Evolutionary conservation across 2,329 filamentous ascomycete genomes (phyloP), one percentile per base, ranked within the genome.

Genomic region (Colletotrichum trifolii): DNA sequence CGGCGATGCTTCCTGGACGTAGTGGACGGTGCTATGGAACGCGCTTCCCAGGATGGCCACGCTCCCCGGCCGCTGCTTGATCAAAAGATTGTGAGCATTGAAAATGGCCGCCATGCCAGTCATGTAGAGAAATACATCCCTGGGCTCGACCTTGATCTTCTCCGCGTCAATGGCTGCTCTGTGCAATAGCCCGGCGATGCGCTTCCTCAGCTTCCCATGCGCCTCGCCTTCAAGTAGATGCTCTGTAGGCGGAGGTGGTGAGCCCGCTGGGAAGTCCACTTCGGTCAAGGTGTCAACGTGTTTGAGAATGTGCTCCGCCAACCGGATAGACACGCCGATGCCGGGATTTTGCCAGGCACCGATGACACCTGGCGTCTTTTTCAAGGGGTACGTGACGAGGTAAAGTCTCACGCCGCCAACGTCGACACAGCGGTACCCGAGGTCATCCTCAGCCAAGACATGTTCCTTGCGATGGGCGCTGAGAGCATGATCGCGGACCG

Each of bases 31-130:
- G 63, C 77, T 81, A 67, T 84, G 79, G 69, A 87, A 88, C 3
- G 82, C 73, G n/a, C 83, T 73, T 8, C 85, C 85, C 34, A 87
- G 76, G 11, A 83, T 73, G 7, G 82, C 77, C 6, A 78, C 75
- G 39, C 74, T 76, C 3, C 75, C 71, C 0, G 75, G 72, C 2
- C 77, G 74, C 36, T 76, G 69, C 34, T 72, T 69, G 2, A 75
- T 64, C 9, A 86, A 69, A 2, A 76, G 73, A 45, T 75, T 74
- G 40, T 81, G 81, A 2, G 78, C 66, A 33, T 78, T 73, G 59
- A 80, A 83, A 10, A 88, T 80, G 34, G 81, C 78, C 0, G 80
- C 80, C 85, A 88, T 88, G 34, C 85, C 85, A 0, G 83, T 83
- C 6, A 81, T 79, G 69, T 83, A 87, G 17, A 88, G 74, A 54